These are phyloP conservation scores for Megacollybia marginata DNA, from an alignment of 768 basidiomycete genomes.

Conservation along the genomic window DNA sequence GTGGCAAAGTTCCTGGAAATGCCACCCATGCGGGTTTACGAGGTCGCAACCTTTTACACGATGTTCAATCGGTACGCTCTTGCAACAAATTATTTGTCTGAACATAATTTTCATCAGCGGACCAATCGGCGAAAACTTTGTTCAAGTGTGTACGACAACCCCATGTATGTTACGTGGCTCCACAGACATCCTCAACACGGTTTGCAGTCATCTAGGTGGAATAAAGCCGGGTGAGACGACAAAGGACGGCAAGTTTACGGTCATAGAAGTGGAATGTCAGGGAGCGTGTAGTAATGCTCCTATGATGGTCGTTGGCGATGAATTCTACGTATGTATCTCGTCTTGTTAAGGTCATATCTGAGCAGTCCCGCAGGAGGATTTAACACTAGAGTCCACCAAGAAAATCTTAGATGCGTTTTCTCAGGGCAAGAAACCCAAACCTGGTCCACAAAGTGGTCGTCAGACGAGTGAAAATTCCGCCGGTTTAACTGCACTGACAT, in stretches of 20 bases:
- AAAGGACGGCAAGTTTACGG: slow-evolving; percentile 91
- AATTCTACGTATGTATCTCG: slow-evolving; percentile 80
- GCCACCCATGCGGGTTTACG: slow-evolving; percentile 98
- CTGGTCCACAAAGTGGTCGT: slow-evolving; percentile 89
- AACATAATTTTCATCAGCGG: slow-evolving; percentile 44
- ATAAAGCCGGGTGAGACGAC: slow-evolving; percentile 91
- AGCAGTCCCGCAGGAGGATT: slow-evolving; percentile 57
- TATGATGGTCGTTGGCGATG: slow-evolving; percentile 93
- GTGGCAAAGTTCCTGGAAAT: slow-evolving; percentile 90
- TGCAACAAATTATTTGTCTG: background rate
- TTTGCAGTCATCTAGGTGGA: slow-evolving; percentile 74
- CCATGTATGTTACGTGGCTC: slow-evolving; percentile 96
- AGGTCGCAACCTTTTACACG: slow-evolving; percentile 99
- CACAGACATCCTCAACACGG: slow-evolving; percentile 81
- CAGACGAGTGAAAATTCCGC: slow-evolving; percentile 91
- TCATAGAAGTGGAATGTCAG: slow-evolving; percentile 97
- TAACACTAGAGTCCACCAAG: slow-evolving; percentile 70
- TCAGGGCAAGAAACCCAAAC: slow-evolving; percentile 79
- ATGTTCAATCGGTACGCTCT: slow-evolving; percentile 92
- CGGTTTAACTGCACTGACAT: slow-evolving; percentile 72
- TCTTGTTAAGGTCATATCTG: slow-evolving; percentile 4
- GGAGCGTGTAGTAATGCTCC: slow-evolving; percentile 98
- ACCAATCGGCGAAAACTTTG: slow-evolving; percentile 89
- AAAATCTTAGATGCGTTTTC: slow-evolving; percentile 74
- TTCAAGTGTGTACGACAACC: slow-evolving; percentile 98